phyloP scores from a whole-genome alignment of 768 basidiomycete genomes.

The Cyathus striatus region DNA sequence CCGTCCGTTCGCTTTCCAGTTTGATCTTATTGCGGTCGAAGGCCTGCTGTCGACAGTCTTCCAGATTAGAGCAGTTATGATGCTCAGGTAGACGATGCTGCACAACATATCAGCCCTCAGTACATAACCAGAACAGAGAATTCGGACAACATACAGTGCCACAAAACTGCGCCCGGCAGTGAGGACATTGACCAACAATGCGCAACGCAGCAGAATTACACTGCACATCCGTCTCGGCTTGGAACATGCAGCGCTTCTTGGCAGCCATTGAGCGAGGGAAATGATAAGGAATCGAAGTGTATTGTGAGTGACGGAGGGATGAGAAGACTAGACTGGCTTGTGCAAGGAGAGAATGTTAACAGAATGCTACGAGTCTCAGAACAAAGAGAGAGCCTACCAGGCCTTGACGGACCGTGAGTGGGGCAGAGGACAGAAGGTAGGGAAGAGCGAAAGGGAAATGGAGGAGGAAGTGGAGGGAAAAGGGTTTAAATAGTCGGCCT shows the following conservation, averaged over 20 bases:
- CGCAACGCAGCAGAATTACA: conserved; percentile 80
- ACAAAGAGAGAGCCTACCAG: too few species aligned
- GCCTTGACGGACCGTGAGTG: conserved; percentile 4
- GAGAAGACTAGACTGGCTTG: conserved; percentile 4
- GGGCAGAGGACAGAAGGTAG: background rate
- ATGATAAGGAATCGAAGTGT: too few species aligned
- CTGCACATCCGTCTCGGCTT: conserved; percentile 38
- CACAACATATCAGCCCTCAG: conserved; percentile 9
- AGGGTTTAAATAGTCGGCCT: background rate
- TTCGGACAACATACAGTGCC: conserved; percentile 48
- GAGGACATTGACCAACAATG: conserved; percentile 81
- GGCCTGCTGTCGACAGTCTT: conserved; percentile 82
- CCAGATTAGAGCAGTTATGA: conserved; percentile 78
- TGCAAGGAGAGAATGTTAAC: too few species aligned
- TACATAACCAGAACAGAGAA: conserved; percentile 4
- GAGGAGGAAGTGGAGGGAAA: background rate
- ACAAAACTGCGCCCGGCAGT: conserved; percentile 77
- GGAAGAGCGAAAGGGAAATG: conserved; percentile 2
- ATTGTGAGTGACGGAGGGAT: too few species aligned
- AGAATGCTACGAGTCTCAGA: too few species aligned
- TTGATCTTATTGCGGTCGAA: conserved; percentile 86
- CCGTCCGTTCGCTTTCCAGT: conserved; percentile 84
- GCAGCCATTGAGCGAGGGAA: conserved; percentile 57
- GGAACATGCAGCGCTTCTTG: conserved; percentile 86
- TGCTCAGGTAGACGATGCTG: conserved; percentile 90